Evolutionary conservation across 2,329 filamentous ascomycete species (phyloP), one percentile per base, ranked within the genome.

Genomic region (Aureobasidium sp.): DNA sequence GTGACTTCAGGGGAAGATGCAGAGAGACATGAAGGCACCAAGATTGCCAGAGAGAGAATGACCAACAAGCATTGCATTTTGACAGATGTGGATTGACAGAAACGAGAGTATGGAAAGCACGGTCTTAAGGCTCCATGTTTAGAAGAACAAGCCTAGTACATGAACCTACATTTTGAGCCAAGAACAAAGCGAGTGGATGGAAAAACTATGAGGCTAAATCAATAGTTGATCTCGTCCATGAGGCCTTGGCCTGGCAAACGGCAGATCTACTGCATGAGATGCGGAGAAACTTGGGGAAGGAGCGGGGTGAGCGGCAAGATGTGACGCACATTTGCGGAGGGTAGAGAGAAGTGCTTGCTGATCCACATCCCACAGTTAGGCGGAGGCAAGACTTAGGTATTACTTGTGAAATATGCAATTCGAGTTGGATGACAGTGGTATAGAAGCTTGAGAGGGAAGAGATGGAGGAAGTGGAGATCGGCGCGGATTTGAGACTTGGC

Each of bases 1-100:
- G 65, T 67, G 12, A 69, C 77, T 0, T 68, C 73, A 5, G 76
- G 76, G 12, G 51, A 43, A 55, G 57, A 53, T 17, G 27, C 37
- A 27, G 26, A 36, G 12, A 52, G 13, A 10, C 3, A 17, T 12
- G 20, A n/a, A 52, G 44, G 15, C 6, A 34, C 15, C 13, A 48
- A 32, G 15, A 27, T 17, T 1, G 12, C 26, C 24, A 62, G 51
- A 13, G 46, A 59, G 29, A 63, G n/a, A 13, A 24, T 10, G 20
- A 48, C 53, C 20, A 29, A 26, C 5, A 20, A 37, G 29, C 4
- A 37, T 37, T 10, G 47, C 56, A 59, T 59, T 1, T 9, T 44
- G 47, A n/a, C 10, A 10, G 17, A 27, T 36, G 3, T n/a, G 44
- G 20, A 56, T 2, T n/a, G 24, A 37, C 12, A 20, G 8, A 59